Evolutionary conservation across 257 asterid species (phyloP).

Genomic region (Forsythia suspensa): DNA sequence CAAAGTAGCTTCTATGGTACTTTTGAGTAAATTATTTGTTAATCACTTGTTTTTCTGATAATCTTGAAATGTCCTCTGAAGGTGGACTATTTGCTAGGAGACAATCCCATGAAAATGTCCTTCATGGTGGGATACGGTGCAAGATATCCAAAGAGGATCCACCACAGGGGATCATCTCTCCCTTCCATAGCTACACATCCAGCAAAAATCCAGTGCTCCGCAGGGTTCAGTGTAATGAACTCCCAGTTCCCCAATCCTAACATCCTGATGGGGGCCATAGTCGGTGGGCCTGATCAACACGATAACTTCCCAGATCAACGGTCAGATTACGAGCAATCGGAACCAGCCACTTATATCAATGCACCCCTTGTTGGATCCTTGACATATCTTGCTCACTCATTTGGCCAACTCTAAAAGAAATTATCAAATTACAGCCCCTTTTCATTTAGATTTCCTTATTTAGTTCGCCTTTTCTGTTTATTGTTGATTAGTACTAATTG

Average conservation of each 20-base stretch:
- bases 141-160: constrained; percentile 76
- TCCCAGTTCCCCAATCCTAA: constrained; percentile 82
- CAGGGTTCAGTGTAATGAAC: constrained; percentile 61
- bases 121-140: constrained; percentile 96
- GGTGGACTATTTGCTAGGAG: constrained; percentile 94
- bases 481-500: background rate
- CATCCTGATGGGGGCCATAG: constrained; percentile 70
- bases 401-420: constrained; percentile 64
- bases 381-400: constrained; percentile 90
- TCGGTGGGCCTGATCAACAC: constrained; percentile 86
- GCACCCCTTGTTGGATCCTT: constrained; percentile 93
- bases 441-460: background rate
- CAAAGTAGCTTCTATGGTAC: too few relatives aligned
- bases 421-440: background rate
- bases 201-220: constrained; percentile 68
- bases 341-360: constrained; percentile 93
- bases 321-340: constrained; percentile 89
- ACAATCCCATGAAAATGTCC: constrained; percentile 84
- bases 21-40: background rate
- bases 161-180: constrained; percentile 95
- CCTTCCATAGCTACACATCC: constrained; percentile 70
- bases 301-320: constrained; percentile 87
- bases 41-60: background rate
- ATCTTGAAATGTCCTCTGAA: background rate
- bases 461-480: background rate